Percentiles rank a stretch among this genome's conserved stretches.
Conservation (phyloP, 1,284 basidiomycete genomes). For the Cryptococcus deneoformans region DNA sequence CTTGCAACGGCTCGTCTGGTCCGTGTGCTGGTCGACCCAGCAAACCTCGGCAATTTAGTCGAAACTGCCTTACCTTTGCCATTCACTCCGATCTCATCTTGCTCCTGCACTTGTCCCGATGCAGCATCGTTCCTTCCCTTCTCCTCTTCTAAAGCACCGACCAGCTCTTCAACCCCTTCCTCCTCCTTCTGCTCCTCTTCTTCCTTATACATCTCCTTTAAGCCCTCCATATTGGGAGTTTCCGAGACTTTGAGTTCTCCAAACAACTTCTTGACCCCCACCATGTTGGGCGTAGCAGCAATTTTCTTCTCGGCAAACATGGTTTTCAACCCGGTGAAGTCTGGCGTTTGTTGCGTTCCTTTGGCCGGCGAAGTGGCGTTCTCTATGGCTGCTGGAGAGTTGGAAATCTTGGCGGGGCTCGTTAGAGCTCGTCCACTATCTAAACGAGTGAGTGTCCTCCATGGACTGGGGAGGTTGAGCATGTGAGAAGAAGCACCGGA, state of each 20-base stretch:
- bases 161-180: neutral
- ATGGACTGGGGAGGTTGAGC: constrained; percentile 15
- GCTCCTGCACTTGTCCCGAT: neutral
- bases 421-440: constrained; percentile 6
- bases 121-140: neutral
- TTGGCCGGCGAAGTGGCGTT: constrained; percentile 21
- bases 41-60: neutral
- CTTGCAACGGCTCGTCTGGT: neutral
- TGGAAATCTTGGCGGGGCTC: constrained; percentile 7
- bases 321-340: constrained; percentile 19
- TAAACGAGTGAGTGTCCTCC: constrained; percentile 23
- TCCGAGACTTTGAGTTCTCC: constrained; percentile 6
- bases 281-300: constrained; percentile 20
- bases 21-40: neutral
- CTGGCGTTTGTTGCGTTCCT: constrained; percentile 16
- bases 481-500: constrained; percentile 22
- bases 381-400: constrained; percentile 25
- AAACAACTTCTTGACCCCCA: constrained; percentile 28
- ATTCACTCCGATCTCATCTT: too few species aligned
- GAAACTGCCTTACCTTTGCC: neutral
- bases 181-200: constrained; percentile 7
- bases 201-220: constrained; percentile 24
- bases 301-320: constrained; percentile 19
- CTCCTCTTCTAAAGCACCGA: neutral
- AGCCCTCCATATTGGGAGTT: constrained; percentile 22